Conservation (phyloP, 768 basidiomycete species). For the Pleurotus tuber-regium region DNA sequence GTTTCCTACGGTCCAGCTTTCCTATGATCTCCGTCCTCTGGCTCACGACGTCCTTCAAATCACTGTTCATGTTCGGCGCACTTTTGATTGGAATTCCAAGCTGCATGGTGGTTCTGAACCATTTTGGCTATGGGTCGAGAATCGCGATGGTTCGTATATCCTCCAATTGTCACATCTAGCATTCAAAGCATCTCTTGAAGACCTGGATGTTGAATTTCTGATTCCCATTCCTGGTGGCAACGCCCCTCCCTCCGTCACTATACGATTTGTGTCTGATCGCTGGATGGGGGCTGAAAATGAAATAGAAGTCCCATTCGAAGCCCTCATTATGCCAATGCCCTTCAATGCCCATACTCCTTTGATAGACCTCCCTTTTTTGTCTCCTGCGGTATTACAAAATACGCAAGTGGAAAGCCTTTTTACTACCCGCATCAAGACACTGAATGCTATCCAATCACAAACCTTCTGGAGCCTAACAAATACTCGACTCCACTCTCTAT, state of each 20-base stretch:
- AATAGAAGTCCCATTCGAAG: constrained; percentile 56
- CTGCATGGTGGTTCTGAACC: constrained; percentile 77
- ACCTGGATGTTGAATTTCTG: constrained; percentile 70
- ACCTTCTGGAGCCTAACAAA: constrained; percentile 78
- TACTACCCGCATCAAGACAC: constrained; percentile 42
- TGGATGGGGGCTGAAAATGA: constrained; percentile 94
- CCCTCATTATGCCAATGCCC: constrained; percentile 70
- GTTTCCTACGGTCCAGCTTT: constrained; percentile 73
- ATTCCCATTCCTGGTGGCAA: constrained; percentile 65
- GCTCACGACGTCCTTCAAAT: constrained; percentile 83
- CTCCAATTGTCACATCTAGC: constrained; percentile 74
- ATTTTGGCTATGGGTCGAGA: constrained; percentile 97
- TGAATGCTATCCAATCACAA: constrained; percentile 91
- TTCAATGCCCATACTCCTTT: constrained; percentile 58
- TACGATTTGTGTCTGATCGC: constrained; percentile 83
- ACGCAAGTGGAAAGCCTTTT: constrained; percentile 44
- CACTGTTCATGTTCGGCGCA: constrained; percentile 53
- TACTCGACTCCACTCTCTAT: constrained; percentile 61
- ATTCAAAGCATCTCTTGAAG: constrained; percentile 63
- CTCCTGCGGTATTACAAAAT: constrained; percentile 49
- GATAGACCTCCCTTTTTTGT: constrained; percentile 74
- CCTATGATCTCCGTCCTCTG: constrained; percentile 75
- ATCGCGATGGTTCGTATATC: constrained; percentile 75
- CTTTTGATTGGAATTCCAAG: constrained; percentile 80
- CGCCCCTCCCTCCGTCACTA: constrained; percentile 62